These are phyloP conservation scores for Verticillium nubilum DNA, from an alignment of 2,329 filamentous ascomycete genomes.

Conservation along the genomic window DNA sequence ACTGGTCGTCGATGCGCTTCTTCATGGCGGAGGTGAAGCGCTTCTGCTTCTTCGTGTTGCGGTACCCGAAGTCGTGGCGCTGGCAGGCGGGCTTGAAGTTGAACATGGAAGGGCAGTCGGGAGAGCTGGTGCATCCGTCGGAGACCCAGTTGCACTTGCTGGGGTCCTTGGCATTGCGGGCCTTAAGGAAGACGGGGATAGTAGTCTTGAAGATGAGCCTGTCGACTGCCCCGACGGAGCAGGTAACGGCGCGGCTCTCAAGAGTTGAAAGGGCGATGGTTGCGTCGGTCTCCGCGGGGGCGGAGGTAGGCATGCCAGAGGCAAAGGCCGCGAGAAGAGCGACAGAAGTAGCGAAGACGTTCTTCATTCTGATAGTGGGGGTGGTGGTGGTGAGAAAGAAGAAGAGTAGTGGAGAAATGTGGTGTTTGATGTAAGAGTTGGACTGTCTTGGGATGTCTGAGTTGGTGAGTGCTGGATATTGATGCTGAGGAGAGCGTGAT, in stretches of 20 bases:
- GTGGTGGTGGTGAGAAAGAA: slow-evolving; percentile 1
- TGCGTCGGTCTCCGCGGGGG: not conserved
- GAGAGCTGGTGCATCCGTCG: slow-evolving; percentile 15
- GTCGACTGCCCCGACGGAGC: not conserved
- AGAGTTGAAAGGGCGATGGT: not conserved
- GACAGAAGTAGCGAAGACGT: not conserved
- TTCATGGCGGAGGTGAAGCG: slow-evolving; percentile 27
- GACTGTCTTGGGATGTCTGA: not conserved
- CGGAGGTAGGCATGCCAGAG: not conserved
- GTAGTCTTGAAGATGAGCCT: slow-evolving; percentile 8
- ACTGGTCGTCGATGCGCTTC: slow-evolving; percentile 31
- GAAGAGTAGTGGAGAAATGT: not conserved
- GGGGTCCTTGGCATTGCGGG: slow-evolving; percentile 19
- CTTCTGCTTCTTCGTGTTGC: slow-evolving; percentile 28
- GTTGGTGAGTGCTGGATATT: not conserved
- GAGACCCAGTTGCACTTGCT: slow-evolving; percentile 16
- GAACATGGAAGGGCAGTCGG: not conserved
- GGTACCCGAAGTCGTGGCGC: slow-evolving; percentile 19
- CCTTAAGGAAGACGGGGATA: not conserved
- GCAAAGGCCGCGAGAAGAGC: not conserved
- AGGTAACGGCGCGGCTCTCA: not conserved
- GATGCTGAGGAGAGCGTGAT: too few species aligned
- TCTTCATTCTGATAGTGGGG: slow-evolving; percentile 1
- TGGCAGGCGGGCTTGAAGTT: slow-evolving; percentile 11
- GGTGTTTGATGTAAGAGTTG: not conserved